These are phyloP conservation scores for Fusarium nematophilum DNA, from an alignment of 2,329 filamentous ascomycete species.

Conservation along the genomic window DNA sequence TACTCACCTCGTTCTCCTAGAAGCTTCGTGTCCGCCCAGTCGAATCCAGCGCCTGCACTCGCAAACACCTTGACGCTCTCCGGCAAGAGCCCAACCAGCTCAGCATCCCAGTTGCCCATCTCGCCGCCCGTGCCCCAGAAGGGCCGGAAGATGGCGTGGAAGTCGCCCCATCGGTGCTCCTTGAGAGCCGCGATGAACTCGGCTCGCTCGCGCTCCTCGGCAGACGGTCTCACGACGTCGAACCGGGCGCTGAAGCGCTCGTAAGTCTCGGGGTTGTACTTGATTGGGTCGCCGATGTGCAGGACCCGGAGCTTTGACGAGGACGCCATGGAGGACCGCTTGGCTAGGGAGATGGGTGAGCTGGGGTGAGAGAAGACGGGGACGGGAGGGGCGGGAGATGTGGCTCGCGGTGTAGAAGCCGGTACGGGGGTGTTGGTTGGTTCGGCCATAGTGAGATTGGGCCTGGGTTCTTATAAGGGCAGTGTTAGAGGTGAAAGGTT, in stretches of 20 bases:
- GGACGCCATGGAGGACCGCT: constrained; percentile 39
- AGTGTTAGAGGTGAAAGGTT: neutral
- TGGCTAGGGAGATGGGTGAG: constrained; percentile 42
- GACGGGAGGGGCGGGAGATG: constrained; percentile 51
- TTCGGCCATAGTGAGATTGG: constrained; percentile 54
- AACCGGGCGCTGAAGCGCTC: constrained; percentile 56
- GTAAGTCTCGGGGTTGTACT: constrained; percentile 62
- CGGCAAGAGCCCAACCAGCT: constrained; percentile 68
- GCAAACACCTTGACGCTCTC: constrained; percentile 69
- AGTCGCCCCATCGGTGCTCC: constrained; percentile 66
- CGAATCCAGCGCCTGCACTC: constrained; percentile 73
- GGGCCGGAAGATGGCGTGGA: constrained; percentile 67
- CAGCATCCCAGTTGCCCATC: constrained; percentile 73
- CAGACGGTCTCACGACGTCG: constrained; percentile 62
- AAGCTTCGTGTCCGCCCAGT: constrained; percentile 72
- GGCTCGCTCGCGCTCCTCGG: constrained; percentile 61
- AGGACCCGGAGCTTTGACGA: constrained; percentile 68
- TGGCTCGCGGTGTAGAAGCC: constrained; percentile 57
- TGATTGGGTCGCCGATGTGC: constrained; percentile 75
- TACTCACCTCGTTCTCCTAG: constrained; percentile 68
- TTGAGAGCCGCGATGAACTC: constrained; percentile 62
- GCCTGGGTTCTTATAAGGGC: constrained; percentile 1
- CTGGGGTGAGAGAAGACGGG: constrained; percentile 36
- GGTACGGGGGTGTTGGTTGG: constrained; percentile 60
- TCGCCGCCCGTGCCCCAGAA: constrained; percentile 73